These are phyloP conservation scores for Vitis amurensis DNA, from an alignment of 164 flowering plant genomes.

Conservation along the genomic window DNA sequence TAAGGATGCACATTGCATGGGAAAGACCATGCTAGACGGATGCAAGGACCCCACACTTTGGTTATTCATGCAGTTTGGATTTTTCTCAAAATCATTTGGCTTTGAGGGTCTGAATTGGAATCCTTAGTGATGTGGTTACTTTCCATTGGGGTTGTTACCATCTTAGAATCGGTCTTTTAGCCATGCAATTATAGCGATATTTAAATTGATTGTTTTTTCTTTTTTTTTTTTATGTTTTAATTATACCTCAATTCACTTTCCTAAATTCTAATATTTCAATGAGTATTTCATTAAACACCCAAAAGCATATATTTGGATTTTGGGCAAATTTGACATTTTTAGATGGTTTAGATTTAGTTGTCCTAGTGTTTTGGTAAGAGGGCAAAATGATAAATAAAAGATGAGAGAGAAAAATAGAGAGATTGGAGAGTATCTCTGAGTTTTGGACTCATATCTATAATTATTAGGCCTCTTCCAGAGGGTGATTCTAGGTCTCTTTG, in stretches of 20 bases:
- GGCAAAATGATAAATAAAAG: conserved; percentile 12
- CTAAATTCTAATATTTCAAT: too few relatives aligned
- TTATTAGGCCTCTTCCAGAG: not conserved
- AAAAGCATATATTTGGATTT: conserved; percentile 2
- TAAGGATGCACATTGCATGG: too few relatives aligned
- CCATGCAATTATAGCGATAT: too few relatives aligned
- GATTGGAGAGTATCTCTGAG: conserved; percentile 26
- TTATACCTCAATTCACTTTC: too few relatives aligned
- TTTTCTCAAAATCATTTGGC: not conserved
- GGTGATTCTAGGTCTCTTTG: conserved; percentile 10
- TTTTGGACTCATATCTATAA: conserved; percentile 34
- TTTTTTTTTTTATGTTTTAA: too few relatives aligned
- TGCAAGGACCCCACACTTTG: not conserved
- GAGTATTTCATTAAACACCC: conserved; percentile 2
- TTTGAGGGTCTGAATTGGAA: too few relatives aligned
- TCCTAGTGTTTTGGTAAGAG: conserved; percentile 3
- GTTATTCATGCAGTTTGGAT: conserved; percentile 29
- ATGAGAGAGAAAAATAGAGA: not conserved
- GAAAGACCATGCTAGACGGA: too few relatives aligned
- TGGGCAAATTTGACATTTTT: conserved; percentile 12
- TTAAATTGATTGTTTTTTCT: too few relatives aligned
- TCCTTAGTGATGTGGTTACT: too few relatives aligned
- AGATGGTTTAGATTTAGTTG: conserved; percentile 19
- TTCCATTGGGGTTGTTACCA: too few relatives aligned
- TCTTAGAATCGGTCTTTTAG: too few relatives aligned